These are phyloP conservation scores for Capronia coronata DNA, from an alignment of 2,329 filamentous ascomycete species.

Conservation along the genomic window DNA sequence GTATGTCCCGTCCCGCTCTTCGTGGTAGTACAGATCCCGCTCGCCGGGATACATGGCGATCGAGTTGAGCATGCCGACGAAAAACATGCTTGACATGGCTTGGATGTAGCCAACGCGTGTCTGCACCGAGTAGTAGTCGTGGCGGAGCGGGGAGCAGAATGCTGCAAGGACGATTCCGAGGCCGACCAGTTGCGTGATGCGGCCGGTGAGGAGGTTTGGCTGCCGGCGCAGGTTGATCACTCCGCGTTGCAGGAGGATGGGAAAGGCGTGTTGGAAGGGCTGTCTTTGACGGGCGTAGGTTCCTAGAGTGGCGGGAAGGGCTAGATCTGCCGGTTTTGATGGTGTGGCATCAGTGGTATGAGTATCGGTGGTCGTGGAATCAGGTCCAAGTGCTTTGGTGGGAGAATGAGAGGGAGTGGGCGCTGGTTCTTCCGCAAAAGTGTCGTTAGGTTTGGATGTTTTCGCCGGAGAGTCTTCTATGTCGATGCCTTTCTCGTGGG, in stretches of 20 bases:
- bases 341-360: not conserved
- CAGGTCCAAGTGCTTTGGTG: no score
- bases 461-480: no score
- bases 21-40: constrained; percentile 69
- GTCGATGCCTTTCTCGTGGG: no score
- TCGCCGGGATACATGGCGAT: constrained; percentile 67
- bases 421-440: no score
- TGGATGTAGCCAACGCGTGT: constrained; percentile 68
- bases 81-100: constrained; percentile 63
- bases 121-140: constrained; percentile 64
- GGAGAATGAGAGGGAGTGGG: no score
- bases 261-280: constrained; percentile 57
- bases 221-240: constrained; percentile 63
- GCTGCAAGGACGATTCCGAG: constrained; percentile 57
- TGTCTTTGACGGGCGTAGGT: constrained; percentile 59
- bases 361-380: no score
- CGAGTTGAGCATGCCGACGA: constrained; percentile 73
- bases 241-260: constrained; percentile 61
- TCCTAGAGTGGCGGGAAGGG: constrained; percentile 60
- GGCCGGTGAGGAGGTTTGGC: constrained; percentile 57
- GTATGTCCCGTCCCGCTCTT: constrained; percentile 68
- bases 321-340: constrained; percentile 3
- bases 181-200: constrained; percentile 61
- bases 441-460: no score
- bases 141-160: constrained; percentile 65